Conservation (phyloP, 768 basidiomycete species). For the Pleurotus pulmonarius region DNA sequence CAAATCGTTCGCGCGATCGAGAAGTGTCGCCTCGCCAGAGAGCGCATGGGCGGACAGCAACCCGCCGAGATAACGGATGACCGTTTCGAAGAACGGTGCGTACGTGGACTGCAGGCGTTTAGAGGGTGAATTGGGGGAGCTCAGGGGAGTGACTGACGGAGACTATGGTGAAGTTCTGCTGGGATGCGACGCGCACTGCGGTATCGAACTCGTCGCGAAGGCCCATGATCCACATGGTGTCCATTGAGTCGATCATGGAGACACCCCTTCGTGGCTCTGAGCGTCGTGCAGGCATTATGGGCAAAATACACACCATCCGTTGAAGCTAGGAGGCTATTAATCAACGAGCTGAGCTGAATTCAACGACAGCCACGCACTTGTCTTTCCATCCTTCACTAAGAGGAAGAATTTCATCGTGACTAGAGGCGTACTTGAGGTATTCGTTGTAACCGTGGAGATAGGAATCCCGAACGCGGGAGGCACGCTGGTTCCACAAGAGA, state of each 20-base stretch:
- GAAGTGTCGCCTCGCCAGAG: constrained; percentile 55
- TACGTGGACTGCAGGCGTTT: constrained; percentile 18
- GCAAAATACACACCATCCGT: constrained; percentile 52
- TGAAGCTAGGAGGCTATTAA: constrained; percentile 46
- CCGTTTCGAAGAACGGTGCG: constrained; percentile 76
- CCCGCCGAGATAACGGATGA: constrained; percentile 89
- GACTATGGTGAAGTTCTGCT: constrained; percentile 38
- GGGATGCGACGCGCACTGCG: constrained; percentile 52
- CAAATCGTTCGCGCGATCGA: constrained; percentile 74
- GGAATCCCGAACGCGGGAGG: constrained; percentile 53
- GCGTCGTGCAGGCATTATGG: not conserved
- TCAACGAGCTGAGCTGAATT: not conserved
- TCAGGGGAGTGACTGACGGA: constrained; percentile 12
- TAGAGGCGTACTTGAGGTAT: constrained; percentile 58
- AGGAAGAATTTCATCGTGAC: constrained; percentile 62
- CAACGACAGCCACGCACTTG: not conserved
- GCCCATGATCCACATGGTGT: constrained; percentile 83
- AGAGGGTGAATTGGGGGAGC: not conserved
- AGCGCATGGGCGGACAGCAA: constrained; percentile 81
- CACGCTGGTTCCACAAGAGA: constrained; percentile 48
- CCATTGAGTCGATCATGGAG: constrained; percentile 76
- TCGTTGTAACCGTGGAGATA: constrained; percentile 68
- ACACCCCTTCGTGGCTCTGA: constrained; percentile 32
- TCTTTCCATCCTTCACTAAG: constrained; percentile 25
- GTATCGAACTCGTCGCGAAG: constrained; percentile 66